These are phyloP conservation scores for Lachancea meyersii DNA, from an alignment of 805 yeast genomes.

Conservation along the genomic window DNA sequence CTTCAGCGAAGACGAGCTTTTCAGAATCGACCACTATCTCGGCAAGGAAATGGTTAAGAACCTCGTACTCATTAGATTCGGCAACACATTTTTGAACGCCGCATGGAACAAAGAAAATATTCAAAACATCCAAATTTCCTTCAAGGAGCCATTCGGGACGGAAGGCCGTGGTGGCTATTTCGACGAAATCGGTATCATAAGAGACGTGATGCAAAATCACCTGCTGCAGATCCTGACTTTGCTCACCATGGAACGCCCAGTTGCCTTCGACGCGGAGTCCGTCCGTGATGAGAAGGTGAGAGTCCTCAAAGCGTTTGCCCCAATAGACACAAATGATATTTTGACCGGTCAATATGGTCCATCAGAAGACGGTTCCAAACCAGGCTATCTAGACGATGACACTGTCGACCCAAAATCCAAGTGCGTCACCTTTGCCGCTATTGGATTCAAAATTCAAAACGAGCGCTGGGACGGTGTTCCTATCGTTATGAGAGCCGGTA, in stretches of 20 bases:
- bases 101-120: slow-evolving; percentile 82
- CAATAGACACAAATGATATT: slow-evolving; percentile 58
- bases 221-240: slow-evolving; percentile 85
- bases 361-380: slow-evolving; percentile 83
- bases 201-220: slow-evolving; percentile 99
- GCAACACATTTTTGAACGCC: slow-evolving; percentile 81
- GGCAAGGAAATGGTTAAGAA: slow-evolving; percentile 99
- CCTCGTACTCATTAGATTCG: slow-evolving; percentile 80
- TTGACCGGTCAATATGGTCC: slow-evolving; percentile 82
- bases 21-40: slow-evolving; percentile 93
- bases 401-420: slow-evolving; percentile 78
- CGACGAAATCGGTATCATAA: slow-evolving; percentile 87
- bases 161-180: slow-evolving; percentile 99
- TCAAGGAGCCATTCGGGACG: slow-evolving; percentile 98
- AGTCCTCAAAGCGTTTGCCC: slow-evolving; percentile 74
- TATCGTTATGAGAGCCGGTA: slow-evolving; percentile 91
- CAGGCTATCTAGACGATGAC: slow-evolving; percentile 86
- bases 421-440: slow-evolving; percentile 88
- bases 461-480: slow-evolving; percentile 99
- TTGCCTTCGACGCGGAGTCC: slow-evolving; percentile 83
- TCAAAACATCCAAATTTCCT: slow-evolving; percentile 76
- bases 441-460: slow-evolving; percentile 70
- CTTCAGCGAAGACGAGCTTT: slow-evolving; percentile 85
- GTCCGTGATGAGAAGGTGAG: slow-evolving; percentile 95
- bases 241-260: slow-evolving; percentile 93